These are phyloP conservation scores for Cladosporium velox DNA, from an alignment of 2,329 filamentous ascomycete species.

Conservation along the genomic window DNA sequence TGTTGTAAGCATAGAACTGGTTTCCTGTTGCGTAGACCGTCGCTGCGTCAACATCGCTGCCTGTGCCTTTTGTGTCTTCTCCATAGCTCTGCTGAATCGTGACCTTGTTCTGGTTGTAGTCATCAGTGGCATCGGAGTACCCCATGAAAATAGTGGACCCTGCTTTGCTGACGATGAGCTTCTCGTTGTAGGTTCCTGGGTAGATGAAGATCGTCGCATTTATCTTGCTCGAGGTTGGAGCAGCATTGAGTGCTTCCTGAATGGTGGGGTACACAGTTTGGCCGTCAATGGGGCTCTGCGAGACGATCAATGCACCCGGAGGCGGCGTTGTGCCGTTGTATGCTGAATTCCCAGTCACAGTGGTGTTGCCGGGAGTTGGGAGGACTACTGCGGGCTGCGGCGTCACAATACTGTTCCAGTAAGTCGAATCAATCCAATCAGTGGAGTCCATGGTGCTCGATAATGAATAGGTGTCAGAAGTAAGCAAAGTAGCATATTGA, in stretches of 20 bases:
- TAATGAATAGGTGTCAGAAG: constrained; percentile 40
- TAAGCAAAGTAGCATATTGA: constrained; percentile 40
- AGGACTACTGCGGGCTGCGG: constrained; percentile 32
- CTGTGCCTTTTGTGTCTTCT: constrained; percentile 42
- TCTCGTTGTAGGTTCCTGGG: constrained; percentile 44
- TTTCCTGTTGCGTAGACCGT: constrained; percentile 46
- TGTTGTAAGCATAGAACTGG: constrained; percentile 44
- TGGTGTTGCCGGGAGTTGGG: constrained; percentile 32
- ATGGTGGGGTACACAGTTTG: constrained; percentile 42
- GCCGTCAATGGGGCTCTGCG: constrained; percentile 40
- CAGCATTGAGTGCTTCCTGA: constrained; percentile 40
- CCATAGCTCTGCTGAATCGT: constrained; percentile 40
- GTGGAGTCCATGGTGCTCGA: constrained; percentile 40
- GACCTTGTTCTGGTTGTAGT: constrained; percentile 43
- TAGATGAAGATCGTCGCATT: constrained; percentile 46
- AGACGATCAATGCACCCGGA: constrained; percentile 42
- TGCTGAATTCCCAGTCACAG: constrained; percentile 32
- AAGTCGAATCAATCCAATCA: constrained; percentile 44
- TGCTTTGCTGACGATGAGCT: constrained; percentile 42
- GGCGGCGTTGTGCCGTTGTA: constrained; percentile 40
- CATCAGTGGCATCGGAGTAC: constrained; percentile 40
- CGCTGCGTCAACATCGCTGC: constrained; percentile 42
- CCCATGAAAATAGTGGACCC: constrained; percentile 45
- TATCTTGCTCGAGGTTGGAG: constrained; percentile 40
- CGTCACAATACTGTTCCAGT: constrained; percentile 42